A percentile compares a stretch with the other conserved stretches of the same genome.
Conservation (phyloP, 768 basidiomycete genomes). For the Suillus clintonianus region DNA sequence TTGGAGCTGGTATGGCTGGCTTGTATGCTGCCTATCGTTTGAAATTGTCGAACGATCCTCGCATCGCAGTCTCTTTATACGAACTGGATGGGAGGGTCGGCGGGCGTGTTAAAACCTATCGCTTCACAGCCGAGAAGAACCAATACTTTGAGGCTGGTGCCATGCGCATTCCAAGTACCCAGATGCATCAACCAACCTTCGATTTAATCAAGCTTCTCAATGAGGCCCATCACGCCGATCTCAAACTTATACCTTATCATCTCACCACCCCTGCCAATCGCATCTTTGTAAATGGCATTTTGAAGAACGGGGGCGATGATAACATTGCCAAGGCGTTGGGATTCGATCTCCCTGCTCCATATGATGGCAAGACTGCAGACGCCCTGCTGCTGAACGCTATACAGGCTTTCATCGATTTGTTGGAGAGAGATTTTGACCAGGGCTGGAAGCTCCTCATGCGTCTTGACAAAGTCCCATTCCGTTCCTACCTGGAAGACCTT, state of each 20-base stretch:
- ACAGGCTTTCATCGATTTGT: background rate
- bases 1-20: slow-evolving; percentile 5
- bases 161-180: slow-evolving; percentile 17
- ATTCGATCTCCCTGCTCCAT: background rate
- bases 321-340: background rate
- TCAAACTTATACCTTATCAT: slow-evolving; percentile 6
- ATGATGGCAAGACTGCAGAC: slow-evolving; percentile 1
- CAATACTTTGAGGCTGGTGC: slow-evolving; percentile 20
- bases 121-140: slow-evolving; percentile 13
- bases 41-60: background rate
- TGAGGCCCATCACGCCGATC: slow-evolving; percentile 1
- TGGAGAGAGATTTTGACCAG: slow-evolving; percentile 2
- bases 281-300: slow-evolving; percentile 2
- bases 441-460: slow-evolving; percentile 13
- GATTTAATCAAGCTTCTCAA: slow-evolving; percentile 7
- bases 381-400: slow-evolving; percentile 2
- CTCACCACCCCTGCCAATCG: slow-evolving; percentile 3
- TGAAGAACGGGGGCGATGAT: slow-evolving; percentile 5
- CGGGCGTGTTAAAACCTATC: slow-evolving; percentile 15
- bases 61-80: background rate
- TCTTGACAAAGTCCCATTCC: slow-evolving; percentile 20
- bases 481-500: slow-evolving; percentile 14
- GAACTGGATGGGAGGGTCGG: slow-evolving; percentile 11
- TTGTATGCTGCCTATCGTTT: slow-evolving; percentile 6
- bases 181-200: slow-evolving; percentile 8